Evolutionary conservation across 192 early-diverging fungal genomes (phyloP).

Genomic region (Funneliformis mosseae): DNA sequence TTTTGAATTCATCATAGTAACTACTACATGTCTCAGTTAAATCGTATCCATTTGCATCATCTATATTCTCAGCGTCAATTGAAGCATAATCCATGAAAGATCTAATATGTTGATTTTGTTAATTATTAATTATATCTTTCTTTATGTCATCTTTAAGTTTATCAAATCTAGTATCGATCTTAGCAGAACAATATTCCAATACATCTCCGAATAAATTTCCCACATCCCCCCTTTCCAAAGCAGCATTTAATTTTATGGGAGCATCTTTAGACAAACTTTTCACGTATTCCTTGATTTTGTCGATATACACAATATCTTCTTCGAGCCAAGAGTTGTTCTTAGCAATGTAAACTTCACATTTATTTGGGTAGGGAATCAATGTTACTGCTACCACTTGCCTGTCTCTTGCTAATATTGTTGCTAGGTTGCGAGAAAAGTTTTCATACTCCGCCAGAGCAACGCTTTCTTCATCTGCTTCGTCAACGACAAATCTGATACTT

Average conservation of each 20-base stretch:
- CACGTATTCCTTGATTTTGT: neutral
- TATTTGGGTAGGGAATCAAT: neutral
- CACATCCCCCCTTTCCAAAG: neutral
- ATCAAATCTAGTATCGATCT: neutral
- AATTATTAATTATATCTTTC: neutral
- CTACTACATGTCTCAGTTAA: neutral
- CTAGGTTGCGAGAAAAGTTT: neutral
- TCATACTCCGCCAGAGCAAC: neutral
- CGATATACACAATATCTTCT: neutral
- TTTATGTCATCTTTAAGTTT: neutral
- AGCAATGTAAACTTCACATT: neutral
- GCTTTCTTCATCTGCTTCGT: neutral
- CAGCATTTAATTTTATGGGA: neutral
- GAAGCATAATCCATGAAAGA: neutral
- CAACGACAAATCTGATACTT: neutral
- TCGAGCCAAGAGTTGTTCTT: neutral
- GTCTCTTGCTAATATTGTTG: neutral
- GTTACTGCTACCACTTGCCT: neutral
- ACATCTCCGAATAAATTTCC: neutral
- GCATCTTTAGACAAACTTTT: slow-evolving; percentile 1
- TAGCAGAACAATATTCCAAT: neutral
- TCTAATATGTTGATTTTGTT: neutral
- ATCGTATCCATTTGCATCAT: neutral
- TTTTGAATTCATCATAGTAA: neutral
- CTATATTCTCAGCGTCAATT: neutral